phyloP scores from a whole-genome alignment of 495 filamentous ascomycete species.

The Talaromyces adpressus region DNA sequence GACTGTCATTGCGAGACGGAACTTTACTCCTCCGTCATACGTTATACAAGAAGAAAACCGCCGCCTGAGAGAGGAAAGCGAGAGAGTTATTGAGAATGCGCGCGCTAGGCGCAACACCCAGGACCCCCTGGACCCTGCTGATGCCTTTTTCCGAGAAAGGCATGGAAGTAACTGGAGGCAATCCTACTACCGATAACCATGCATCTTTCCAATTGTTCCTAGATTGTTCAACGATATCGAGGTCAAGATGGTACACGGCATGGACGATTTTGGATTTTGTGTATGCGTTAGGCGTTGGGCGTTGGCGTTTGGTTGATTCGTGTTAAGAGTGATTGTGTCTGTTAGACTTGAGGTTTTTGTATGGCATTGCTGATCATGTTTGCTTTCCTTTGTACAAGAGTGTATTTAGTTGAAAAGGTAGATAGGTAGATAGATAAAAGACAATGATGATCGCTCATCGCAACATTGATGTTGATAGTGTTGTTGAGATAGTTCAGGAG shows the following conservation, averaged over 20 bases:
- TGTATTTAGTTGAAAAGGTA: background rate
- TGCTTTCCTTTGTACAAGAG: background rate
- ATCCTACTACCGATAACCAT: constrained; percentile 9
- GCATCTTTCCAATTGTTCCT: background rate
- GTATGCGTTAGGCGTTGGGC: background rate
- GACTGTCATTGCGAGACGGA: background rate
- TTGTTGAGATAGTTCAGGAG: background rate
- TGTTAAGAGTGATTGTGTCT: background rate
- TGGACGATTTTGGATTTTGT: background rate
- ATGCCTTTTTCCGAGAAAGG: background rate
- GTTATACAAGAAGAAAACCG: background rate
- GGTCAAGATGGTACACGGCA: background rate
- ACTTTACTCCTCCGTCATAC: background rate
- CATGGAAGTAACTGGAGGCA: background rate
- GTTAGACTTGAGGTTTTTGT: background rate
- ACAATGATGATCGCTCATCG: background rate
- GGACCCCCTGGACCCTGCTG: background rate
- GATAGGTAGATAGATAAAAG: background rate
- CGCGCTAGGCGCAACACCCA: background rate
- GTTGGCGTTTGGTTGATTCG: background rate
- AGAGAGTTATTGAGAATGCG: background rate
- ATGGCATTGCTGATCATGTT: background rate
- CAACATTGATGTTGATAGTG: background rate
- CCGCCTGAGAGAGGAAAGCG: background rate
- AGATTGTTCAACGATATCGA: background rate